Conservation (phyloP, 164 flowering plant species). For the Chloranthus sessilifolius region DNA sequence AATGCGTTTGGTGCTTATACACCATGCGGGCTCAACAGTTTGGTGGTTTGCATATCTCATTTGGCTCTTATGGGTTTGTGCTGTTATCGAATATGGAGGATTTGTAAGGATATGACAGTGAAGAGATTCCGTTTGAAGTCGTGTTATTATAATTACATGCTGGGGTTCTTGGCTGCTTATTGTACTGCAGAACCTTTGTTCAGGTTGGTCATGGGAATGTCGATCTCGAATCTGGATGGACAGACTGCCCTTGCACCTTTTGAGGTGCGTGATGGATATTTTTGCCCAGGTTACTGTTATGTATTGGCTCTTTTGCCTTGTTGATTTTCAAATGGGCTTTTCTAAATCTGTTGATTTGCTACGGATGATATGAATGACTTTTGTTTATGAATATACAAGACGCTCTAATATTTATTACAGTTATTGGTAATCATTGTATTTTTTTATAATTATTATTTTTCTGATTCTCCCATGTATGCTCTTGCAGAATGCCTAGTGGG, state of each 20-base stretch:
- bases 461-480: too few species aligned
- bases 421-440: too few species aligned
- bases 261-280: constrained; percentile 90
- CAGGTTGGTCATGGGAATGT: constrained; percentile 81
- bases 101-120: constrained; percentile 44
- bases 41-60: constrained; percentile 65
- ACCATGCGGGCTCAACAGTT: constrained; percentile 71
- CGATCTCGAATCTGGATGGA: constrained; percentile 68
- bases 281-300: too few species aligned
- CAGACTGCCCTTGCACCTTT: constrained; percentile 64
- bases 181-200: constrained; percentile 73
- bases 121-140: constrained; percentile 66
- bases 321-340: too few species aligned
- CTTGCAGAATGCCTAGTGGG: too few species aligned
- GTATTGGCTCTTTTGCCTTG: too few species aligned
- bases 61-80: constrained; percentile 64
- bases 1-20: constrained; percentile 89
- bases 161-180: constrained; percentile 62
- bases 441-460: too few species aligned
- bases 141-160: constrained; percentile 51
- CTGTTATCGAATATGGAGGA: constrained; percentile 68
- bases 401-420: too few species aligned
- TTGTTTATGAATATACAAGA: too few species aligned
- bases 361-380: too few species aligned
- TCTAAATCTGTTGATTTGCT: too few species aligned